Evolutionary conservation across 306 rosid genomes (phyloP), one percentile per base, ranked within the genome.

Genomic region (Lathyrus aphaca): DNA sequence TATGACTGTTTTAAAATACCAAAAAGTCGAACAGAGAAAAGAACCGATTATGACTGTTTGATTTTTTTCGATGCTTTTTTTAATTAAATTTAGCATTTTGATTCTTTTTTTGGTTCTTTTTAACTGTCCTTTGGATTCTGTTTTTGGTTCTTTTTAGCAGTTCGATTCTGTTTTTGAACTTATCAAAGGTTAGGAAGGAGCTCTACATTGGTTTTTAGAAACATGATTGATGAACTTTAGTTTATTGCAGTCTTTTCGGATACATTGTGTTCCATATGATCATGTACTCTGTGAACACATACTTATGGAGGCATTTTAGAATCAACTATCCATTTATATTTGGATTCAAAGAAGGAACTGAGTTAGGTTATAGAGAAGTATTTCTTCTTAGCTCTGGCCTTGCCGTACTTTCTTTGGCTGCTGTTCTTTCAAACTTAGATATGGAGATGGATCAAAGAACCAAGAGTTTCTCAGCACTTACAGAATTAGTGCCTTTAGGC

Each of bases 301-400:
- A 88, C 95, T 45, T 90, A 18, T 91, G 97, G 97, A 81, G 86
- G 79, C 86, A 80, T 19, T 91, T 79, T 46, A 85, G 82, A 58
- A 84, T 91, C 75, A 91, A 91, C 71, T 87, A 87, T 68, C 3
- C 86, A 8, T 91, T 91, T 67, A 91, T 91, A 80, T 89, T 88
- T 44, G 94, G 96, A 66, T 75, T 91, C 74, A 84, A 84, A 74
- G 81, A 79, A 79, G 97, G 96, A 75, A 85, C 91, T 25, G 93
- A 87, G 37, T 62, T 89, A 61, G 86, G 88, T 14, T 83, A 85
- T 69, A 78, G 87, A 70, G 80, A 87, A 72, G 80, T 74, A 8
- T 55, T 81, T 21, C 88, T 74, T 85, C 74, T 53, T 55, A 71
- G 71, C 51, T 30, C 73, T 35, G 85, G 73, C 30, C 79, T 66